These are phyloP conservation scores for Xerocomellus dryophilus DNA, from an alignment of 768 basidiomycete genomes.

Conservation along the genomic window DNA sequence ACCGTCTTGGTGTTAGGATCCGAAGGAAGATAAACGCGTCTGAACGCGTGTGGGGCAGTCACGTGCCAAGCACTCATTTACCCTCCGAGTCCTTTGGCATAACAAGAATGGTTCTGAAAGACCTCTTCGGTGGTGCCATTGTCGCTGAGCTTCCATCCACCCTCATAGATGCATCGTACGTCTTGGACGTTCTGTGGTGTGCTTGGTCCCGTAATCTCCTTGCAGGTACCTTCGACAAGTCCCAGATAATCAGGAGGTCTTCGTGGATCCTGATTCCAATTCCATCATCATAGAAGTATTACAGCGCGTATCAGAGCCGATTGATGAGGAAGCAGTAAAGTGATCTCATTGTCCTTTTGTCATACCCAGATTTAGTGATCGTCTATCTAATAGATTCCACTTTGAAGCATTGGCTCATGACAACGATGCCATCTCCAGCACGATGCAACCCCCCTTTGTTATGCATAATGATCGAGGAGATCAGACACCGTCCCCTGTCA, in stretches of 20 bases:
- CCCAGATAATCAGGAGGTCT: constrained; percentile 94
- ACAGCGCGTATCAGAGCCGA: constrained; percentile 58
- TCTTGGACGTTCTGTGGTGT: constrained; percentile 15
- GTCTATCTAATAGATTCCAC: constrained; percentile 63
- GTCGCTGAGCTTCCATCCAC: constrained; percentile 49
- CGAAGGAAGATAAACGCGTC: constrained; percentile 7
- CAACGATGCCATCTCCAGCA: constrained; percentile 61
- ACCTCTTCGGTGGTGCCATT: constrained; percentile 88
- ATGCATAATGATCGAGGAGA: constrained; percentile 43
- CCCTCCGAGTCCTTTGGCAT: not conserved
- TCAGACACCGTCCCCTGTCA: constrained; percentile 54
- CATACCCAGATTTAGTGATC: constrained; percentile 4
- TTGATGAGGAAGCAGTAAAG: constrained; percentile 66
- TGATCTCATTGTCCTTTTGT: constrained; percentile 33
- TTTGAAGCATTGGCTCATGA: constrained; percentile 90
- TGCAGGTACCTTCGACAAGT: constrained; percentile 72
- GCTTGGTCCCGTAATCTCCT: not conserved
- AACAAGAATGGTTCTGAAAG: constrained; percentile 11
- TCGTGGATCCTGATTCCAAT: constrained; percentile 65
- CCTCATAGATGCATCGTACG: constrained; percentile 87
- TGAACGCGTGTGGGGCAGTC: not conserved
- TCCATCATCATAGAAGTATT: constrained; percentile 87
- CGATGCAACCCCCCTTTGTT: constrained; percentile 42
- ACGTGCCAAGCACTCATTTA: constrained; percentile 22
- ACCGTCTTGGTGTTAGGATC: constrained; percentile 47